A percentile compares a stretch with the other conserved stretches of the same genome.
These are phyloP conservation scores for Pascua guehoae DNA, from an alignment of 1,284 basidiomycete species.

Conservation along the genomic window DNA sequence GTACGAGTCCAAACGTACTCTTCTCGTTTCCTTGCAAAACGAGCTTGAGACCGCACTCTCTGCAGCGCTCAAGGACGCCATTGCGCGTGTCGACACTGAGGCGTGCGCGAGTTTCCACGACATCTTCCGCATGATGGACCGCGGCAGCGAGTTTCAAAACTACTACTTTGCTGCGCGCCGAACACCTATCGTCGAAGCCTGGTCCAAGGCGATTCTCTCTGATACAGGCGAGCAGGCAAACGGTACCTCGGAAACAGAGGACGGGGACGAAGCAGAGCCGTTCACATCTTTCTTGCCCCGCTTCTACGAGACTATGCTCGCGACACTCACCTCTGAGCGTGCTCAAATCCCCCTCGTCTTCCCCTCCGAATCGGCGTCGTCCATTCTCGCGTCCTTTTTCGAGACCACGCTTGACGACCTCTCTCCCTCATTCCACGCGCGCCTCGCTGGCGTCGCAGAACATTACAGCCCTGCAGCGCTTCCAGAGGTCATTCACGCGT, in stretches of 20 bases:
- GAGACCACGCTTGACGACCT: slow-evolving; percentile 71
- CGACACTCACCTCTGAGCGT: slow-evolving; percentile 64
- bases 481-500: slow-evolving; percentile 64
- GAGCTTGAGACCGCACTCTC: slow-evolving; percentile 85
- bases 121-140: slow-evolving; percentile 83
- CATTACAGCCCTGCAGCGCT: slow-evolving; percentile 63
- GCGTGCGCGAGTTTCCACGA: slow-evolving; percentile 58
- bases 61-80: slow-evolving; percentile 75
- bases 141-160: slow-evolving; percentile 82
- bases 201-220: slow-evolving; percentile 55
- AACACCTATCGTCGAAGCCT: slow-evolving; percentile 60
- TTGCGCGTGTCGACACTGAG: slow-evolving; percentile 66
- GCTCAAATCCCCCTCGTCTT: slow-evolving; percentile 73
- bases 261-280: slow-evolving; percentile 33
- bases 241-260: slow-evolving; percentile 8
- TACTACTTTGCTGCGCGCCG: slow-evolving; percentile 86
- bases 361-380: slow-evolving; percentile 56
- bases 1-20: slow-evolving; percentile 73
- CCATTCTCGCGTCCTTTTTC: slow-evolving; percentile 72
- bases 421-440: slow-evolving; percentile 72
- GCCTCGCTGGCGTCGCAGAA: slow-evolving; percentile 64
- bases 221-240: slow-evolving; percentile 5
- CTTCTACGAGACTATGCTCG: slow-evolving; percentile 60
- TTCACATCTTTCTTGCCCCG: slow-evolving; percentile 66
- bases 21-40: slow-evolving; percentile 87